Percentiles rank a stretch among this genome's conserved stretches.
phyloP scores from a whole-genome alignment of 1,284 basidiomycete species.

The Golubevia sp. region DNA sequence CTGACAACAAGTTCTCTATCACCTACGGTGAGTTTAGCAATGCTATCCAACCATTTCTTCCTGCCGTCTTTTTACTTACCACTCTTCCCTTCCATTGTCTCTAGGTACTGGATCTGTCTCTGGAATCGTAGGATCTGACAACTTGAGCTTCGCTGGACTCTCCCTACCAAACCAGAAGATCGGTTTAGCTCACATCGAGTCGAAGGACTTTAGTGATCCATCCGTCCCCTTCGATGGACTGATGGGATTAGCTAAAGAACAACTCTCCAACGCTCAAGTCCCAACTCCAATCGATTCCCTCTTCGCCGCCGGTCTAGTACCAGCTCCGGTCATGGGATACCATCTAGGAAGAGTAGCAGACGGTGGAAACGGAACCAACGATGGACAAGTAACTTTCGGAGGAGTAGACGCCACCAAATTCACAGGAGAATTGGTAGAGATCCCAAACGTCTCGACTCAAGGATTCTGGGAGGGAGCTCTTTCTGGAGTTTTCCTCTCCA shows the following conservation, averaged over 20 bases:
- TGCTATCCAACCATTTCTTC: too few species aligned
- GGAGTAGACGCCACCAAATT: slow-evolving; percentile 76
- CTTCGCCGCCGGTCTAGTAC: slow-evolving; percentile 69
- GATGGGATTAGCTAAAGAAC: slow-evolving; percentile 70
- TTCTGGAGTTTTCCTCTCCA: too few species aligned
- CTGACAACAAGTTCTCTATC: slow-evolving; percentile 69
- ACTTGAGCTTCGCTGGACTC: slow-evolving; percentile 73
- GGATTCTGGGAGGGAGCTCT: slow-evolving; percentile 61
- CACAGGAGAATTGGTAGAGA: slow-evolving; percentile 61
- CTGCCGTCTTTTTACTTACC: too few species aligned
- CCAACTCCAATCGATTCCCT: slow-evolving; percentile 78
- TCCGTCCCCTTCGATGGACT: slow-evolving; percentile 74
- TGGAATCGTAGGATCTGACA: slow-evolving; percentile 73
- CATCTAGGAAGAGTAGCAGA: slow-evolving; percentile 74
- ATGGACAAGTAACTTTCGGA: slow-evolving; percentile 75
- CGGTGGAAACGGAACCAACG: slow-evolving; percentile 67
- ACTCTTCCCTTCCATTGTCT: too few species aligned
- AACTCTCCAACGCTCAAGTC: slow-evolving; percentile 69
- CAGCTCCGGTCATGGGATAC: slow-evolving; percentile 76
- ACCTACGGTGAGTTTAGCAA: slow-evolving; percentile 79
- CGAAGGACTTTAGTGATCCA: slow-evolving; percentile 67
- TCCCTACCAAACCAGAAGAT: slow-evolving; percentile 71
- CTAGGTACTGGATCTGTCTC: slow-evolving; percentile 69
- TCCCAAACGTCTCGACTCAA: slow-evolving; percentile 54
- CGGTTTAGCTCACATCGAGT: slow-evolving; percentile 73